A percentile compares a stretch with the other conserved stretches of the same genome.
These are phyloP conservation scores for Hypocrella siamensis DNA, from an alignment of 2,329 filamentous ascomycete species.

Conservation along the genomic window DNA sequence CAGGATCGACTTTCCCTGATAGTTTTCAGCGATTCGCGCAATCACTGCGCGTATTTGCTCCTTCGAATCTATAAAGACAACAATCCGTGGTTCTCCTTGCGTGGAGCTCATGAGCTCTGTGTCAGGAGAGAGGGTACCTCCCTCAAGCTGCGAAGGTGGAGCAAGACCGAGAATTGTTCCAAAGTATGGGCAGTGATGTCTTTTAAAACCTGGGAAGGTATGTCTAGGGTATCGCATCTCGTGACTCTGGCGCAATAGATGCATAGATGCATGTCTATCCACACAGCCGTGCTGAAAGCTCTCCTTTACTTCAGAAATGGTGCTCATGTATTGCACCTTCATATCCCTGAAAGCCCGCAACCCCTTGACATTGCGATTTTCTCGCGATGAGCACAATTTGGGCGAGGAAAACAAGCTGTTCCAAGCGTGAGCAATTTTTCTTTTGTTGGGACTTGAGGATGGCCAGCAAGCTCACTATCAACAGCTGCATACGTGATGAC, in stretches of 20 bases:
- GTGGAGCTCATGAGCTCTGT: conserved; percentile 37
- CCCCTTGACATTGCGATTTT: conserved; percentile 24
- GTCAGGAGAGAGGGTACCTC: conserved; percentile 32
- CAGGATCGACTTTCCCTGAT: conserved; percentile 37
- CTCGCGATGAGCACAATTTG: conserved; percentile 29
- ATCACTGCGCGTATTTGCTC: conserved; percentile 30
- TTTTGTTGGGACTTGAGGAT: not conserved
- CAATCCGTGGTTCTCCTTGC: conserved; percentile 29
- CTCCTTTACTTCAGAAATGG: conserved; percentile 30
- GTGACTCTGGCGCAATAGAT: not conserved
- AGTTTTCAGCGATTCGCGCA: conserved; percentile 29
- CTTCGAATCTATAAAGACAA: conserved; percentile 26
- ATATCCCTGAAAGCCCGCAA: conserved; percentile 38
- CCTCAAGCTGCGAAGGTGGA: conserved; percentile 38
- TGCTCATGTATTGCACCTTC: conserved; percentile 43
- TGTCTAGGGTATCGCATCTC: conserved; percentile 4
- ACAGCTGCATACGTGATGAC: conserved; percentile 40
- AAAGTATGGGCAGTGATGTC: conserved; percentile 39
- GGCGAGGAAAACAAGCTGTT: conserved; percentile 35
- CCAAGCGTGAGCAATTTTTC: conserved; percentile 30
- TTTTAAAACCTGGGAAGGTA: conserved; percentile 47
- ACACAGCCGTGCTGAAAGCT: not conserved
- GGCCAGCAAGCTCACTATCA: not conserved
- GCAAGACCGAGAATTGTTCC: conserved; percentile 20
- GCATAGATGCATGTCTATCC: not conserved